phyloP scores from a whole-genome alignment of 2,329 filamentous ascomycete species.

The Botrytis byssoidea region DNA sequence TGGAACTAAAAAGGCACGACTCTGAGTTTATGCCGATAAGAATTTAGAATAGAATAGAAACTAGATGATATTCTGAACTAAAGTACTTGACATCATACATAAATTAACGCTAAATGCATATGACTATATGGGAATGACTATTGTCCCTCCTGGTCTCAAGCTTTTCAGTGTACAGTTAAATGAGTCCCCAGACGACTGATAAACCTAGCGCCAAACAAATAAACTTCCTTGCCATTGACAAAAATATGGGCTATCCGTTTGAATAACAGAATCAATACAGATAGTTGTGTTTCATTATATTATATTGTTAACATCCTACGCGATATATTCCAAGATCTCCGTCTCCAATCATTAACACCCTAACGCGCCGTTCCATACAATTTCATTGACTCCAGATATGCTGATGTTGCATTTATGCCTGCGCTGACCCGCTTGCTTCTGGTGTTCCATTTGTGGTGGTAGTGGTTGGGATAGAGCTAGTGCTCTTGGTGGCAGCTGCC shows the following conservation, averaged over 20 bases:
- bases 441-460: constrained; percentile 28
- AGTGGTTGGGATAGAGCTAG: constrained; percentile 28
- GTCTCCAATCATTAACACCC: constrained; percentile 13
- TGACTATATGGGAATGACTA: not conserved
- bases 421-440: constrained; percentile 28
- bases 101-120: not conserved
- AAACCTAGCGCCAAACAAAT: not conserved
- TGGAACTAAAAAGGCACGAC: constrained; percentile 38
- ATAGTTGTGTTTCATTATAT: not conserved
- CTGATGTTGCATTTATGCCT: not conserved
- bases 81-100: not conserved
- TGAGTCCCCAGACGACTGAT: not conserved
- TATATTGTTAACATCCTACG: not conserved
- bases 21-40: constrained; percentile 27
- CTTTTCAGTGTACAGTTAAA: not conserved
- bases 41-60: not conserved
- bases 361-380: constrained; percentile 21
- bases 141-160: not conserved
- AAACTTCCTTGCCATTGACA: not conserved
- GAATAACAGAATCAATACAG: not conserved
- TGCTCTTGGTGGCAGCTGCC: constrained; percentile 59
- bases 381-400: not conserved
- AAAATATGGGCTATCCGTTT: not conserved
- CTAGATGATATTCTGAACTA: not conserved
- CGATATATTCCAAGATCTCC: not conserved